These are phyloP conservation scores for Amylostereum areolatum DNA, from an alignment of 1,284 basidiomycete genomes.

Conservation along the genomic window DNA sequence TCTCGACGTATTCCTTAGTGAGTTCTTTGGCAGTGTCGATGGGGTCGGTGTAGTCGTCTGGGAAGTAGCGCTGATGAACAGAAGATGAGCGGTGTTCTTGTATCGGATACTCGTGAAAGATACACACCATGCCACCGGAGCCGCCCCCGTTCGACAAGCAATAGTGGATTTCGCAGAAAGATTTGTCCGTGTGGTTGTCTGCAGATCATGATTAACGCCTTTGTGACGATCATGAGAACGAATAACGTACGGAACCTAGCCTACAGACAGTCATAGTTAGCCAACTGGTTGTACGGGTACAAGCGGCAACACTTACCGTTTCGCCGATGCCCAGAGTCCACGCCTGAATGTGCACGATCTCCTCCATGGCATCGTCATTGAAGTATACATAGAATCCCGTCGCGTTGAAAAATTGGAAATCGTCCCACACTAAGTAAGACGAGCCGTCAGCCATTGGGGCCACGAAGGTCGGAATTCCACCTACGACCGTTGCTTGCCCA, in stretches of 20 bases:
- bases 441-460: not conserved
- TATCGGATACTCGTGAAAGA: not conserved
- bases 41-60: conserved; percentile 8
- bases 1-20: conserved; percentile 12
- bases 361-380: conserved; percentile 20
- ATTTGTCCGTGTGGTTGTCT: conserved; percentile 17
- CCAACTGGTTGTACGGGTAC: not conserved
- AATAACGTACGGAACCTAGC: not conserved
- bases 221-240: not conserved
- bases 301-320: conserved; percentile 6
- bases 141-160: conserved; percentile 23
- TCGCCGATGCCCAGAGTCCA: conserved; percentile 24
- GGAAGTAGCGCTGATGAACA: conserved; percentile 11
- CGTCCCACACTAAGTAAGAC: conserved; percentile 10
- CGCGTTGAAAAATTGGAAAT: conserved; percentile 26
- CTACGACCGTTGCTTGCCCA: conserved; percentile 18
- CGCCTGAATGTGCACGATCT: conserved; percentile 20
- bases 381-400: conserved; percentile 24
- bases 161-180: conserved; percentile 22
- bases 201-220: conserved; percentile 1
- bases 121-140: conserved; percentile 20
- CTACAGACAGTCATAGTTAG: not conserved
- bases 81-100: not conserved
- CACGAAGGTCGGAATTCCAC: not conserved
- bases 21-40: conserved; percentile 10